Conservation (phyloP, 805 yeast genomes). For the Wickerhamiella cacticola region DNA sequence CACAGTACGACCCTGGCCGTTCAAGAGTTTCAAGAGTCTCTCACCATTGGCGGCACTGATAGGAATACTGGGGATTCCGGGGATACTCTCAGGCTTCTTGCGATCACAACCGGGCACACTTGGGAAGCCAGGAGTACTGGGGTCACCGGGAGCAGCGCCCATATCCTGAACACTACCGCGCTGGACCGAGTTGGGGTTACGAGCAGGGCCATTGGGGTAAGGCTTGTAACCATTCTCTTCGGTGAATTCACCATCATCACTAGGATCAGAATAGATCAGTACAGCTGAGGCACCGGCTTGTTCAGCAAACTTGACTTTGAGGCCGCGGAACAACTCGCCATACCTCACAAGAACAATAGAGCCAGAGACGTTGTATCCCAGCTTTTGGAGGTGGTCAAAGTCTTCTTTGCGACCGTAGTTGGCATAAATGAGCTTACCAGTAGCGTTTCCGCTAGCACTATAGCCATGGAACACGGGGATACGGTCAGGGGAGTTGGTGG, state of each 20-base stretch:
- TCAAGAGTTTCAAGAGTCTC: conserved; percentile 47
- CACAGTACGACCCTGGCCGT: conserved; percentile 41
- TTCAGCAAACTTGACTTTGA: conserved; percentile 71
- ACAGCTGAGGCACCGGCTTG: conserved; percentile 58
- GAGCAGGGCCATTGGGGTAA: conserved; percentile 66
- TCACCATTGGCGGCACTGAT: conserved; percentile 50
- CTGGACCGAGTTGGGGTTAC: conserved; percentile 65
- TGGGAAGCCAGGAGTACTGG: conserved; percentile 57
- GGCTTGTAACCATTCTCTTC: conserved; percentile 47
- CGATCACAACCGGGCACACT: conserved; percentile 38
- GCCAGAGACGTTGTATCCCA: conserved; percentile 42
- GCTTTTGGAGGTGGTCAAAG: conserved; percentile 36
- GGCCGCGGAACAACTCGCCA: conserved; percentile 56
- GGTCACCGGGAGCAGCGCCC: conserved; percentile 59
- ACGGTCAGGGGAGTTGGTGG: conserved; percentile 35
- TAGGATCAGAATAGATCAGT: conserved; percentile 57
- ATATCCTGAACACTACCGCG: conserved; percentile 62
- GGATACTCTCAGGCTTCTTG: conserved; percentile 42
- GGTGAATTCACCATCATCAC: conserved; percentile 39
- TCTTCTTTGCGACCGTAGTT: conserved; percentile 58
- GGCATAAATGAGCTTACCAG: conserved; percentile 52
- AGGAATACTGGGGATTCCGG: conserved; percentile 66
- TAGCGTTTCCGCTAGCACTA: conserved; percentile 63
- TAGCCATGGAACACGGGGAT: conserved; percentile 70
- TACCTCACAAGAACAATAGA: conserved; percentile 57